phyloP scores from a whole-genome alignment of 129 eudicot genomes.

The Flaveria sonorensis region DNA sequence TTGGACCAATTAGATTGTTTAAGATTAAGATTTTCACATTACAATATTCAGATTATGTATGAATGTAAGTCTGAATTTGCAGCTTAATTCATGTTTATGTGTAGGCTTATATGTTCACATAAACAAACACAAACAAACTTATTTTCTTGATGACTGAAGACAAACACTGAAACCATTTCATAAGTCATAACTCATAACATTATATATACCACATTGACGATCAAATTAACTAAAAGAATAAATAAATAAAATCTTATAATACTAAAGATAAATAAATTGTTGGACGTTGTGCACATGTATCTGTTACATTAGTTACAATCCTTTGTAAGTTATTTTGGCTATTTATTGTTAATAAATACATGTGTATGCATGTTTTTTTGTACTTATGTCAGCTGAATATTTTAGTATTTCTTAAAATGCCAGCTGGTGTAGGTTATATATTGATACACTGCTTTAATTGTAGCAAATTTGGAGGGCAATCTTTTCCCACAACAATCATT shows the following conservation, averaged over 20 bases:
- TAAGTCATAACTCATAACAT: too few relatives aligned
- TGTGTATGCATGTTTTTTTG: neutral
- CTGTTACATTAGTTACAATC: neutral
- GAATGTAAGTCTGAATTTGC: neutral
- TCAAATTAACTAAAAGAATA: neutral
- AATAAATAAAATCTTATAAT: neutral
- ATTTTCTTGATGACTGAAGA: too few relatives aligned
- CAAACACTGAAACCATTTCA: too few relatives aligned
- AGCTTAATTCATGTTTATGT: neutral
- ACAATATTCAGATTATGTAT: neutral
- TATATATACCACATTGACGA: neutral
- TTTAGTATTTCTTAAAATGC: neutral
- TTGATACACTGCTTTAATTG: slow-evolving; percentile 19
- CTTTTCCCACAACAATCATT: slow-evolving; percentile 24
- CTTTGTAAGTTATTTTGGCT: neutral
- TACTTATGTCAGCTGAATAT: neutral
- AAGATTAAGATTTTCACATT: neutral
- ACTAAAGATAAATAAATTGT: neutral
- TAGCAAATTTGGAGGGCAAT: slow-evolving; percentile 15
- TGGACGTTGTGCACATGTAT: neutral
- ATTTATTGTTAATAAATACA: neutral
- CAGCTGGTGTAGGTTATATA: slow-evolving; percentile 17
- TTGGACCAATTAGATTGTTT: neutral
- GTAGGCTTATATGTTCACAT: neutral
- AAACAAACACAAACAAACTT: too few relatives aligned